Conservation (phyloP, 2,329 filamentous ascomycete genomes). For the Botrytis elliptica region DNA sequence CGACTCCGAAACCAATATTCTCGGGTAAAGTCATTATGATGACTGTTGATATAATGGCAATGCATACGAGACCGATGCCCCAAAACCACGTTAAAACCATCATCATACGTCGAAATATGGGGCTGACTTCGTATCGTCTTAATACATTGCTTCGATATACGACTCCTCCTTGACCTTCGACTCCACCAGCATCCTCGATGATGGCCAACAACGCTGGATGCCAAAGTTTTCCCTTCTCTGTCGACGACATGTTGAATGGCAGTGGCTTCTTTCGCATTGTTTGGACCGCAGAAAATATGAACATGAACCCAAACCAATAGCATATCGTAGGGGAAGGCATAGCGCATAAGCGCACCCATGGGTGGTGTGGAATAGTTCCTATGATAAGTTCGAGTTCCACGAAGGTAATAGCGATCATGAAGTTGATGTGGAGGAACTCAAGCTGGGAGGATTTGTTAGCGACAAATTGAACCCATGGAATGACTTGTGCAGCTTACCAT, state of each 20-base stretch:
- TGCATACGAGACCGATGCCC: conserved; percentile 33
- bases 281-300: conserved; percentile 27
- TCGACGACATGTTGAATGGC: conserved; percentile 36
- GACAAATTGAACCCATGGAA: not conserved
- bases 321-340: conserved; percentile 35
- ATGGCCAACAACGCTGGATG: conserved; percentile 31
- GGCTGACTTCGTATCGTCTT: conserved; percentile 34
- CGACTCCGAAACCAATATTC: conserved; percentile 33
- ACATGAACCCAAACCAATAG: conserved; percentile 33
- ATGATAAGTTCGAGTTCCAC: conserved; percentile 34
- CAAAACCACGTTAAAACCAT: conserved; percentile 36
- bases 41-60: conserved; percentile 31
- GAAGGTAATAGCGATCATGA: conserved; percentile 31
- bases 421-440: conserved; percentile 34
- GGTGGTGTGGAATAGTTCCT: conserved; percentile 30
- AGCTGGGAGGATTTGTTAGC: conserved; percentile 22
- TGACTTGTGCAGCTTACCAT: conserved; percentile 25
- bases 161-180: conserved; percentile 34
- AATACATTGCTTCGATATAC: conserved; percentile 31
- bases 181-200: conserved; percentile 33
- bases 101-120: conserved; percentile 32
- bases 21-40: conserved; percentile 31
- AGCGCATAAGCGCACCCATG: conserved; percentile 32
- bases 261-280: conserved; percentile 27
- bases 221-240: conserved; percentile 32